A percentile compares a stretch with the other conserved stretches of the same genome.
Evolutionary conservation across 179 eudicot species (phyloP).

Genomic region (Dionaea muscipula): DNA sequence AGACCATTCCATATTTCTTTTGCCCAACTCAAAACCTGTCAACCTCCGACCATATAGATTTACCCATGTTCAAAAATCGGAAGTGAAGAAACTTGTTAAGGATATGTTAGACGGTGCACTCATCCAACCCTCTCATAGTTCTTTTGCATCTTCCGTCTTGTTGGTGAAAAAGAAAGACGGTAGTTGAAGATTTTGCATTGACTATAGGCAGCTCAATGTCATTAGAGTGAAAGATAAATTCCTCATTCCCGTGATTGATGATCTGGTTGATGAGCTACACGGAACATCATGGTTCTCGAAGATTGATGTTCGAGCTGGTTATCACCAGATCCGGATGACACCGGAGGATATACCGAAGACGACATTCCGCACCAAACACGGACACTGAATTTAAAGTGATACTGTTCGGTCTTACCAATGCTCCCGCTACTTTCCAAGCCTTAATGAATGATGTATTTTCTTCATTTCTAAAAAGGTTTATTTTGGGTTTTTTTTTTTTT

Average conservation of each 20-base stretch:
- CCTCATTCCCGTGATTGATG: background rate
- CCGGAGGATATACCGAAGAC: too few relatives aligned
- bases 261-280: background rate
- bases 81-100: background rate
- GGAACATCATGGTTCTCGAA: too few relatives aligned
- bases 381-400: background rate
- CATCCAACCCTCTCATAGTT: background rate
- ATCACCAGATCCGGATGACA: too few relatives aligned
- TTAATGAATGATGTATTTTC: background rate
- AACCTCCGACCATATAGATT: background rate
- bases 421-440: background rate
- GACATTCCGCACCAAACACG: too few relatives aligned
- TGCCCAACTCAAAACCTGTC: too few relatives aligned
- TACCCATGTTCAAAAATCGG: background rate
- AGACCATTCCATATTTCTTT: background rate
- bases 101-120: background rate
- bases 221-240: background rate
- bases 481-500: slow-evolving; percentile 1
- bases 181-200: background rate
- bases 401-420: slow-evolving; percentile 2
- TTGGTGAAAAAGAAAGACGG: background rate
- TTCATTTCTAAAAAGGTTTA: background rate
- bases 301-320: too few relatives aligned
- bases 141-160: slow-evolving; percentile 1
- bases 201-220: too few relatives aligned